These are phyloP conservation scores for Kappamyces sp. DNA, from an alignment of 192 early-diverging fungal genomes.

Conservation along the genomic window DNA sequence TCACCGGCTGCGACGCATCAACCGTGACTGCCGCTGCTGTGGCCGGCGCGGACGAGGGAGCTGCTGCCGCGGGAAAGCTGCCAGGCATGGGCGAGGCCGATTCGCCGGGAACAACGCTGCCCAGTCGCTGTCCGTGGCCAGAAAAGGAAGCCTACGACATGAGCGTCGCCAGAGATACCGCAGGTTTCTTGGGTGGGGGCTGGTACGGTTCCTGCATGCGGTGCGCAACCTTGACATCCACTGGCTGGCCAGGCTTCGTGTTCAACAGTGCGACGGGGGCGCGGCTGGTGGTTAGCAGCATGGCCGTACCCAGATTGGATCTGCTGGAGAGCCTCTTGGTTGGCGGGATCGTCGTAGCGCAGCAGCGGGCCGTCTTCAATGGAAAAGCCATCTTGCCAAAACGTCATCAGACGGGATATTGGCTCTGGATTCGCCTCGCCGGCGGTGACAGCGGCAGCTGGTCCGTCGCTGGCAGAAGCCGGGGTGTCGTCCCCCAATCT, in stretches of 20 bases:
- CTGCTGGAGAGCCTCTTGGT: constrained; percentile 73
- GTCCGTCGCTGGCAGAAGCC: constrained; percentile 14
- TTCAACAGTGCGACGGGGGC: constrained; percentile 84
- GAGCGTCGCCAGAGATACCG: constrained; percentile 27
- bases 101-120: constrained; percentile 42
- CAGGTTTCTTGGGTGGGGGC: constrained; percentile 69
- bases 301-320: constrained; percentile 70
- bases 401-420: constrained; percentile 73
- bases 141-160: constrained; percentile 46
- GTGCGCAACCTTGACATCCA: constrained; percentile 78
- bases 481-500: constrained; percentile 14
- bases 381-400: constrained; percentile 95
- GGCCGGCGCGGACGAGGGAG: constrained; percentile 17
- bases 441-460: background rate
- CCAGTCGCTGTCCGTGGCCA: constrained; percentile 75
- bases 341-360: constrained; percentile 79
- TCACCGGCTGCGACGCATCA: constrained; percentile 70
- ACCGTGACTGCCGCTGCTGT: constrained; percentile 30
- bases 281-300: constrained; percentile 43
- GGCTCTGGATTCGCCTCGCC: constrained; percentile 11
- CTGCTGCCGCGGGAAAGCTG: constrained; percentile 21
- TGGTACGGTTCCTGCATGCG: constrained; percentile 81
- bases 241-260: constrained; percentile 80
- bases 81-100: constrained; percentile 34
- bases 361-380: constrained; percentile 88